Evolutionary conservation across 2,329 filamentous ascomycete species (phyloP), one percentile per base, ranked within the genome.

Genomic region (Coleophoma crateriformis): DNA sequence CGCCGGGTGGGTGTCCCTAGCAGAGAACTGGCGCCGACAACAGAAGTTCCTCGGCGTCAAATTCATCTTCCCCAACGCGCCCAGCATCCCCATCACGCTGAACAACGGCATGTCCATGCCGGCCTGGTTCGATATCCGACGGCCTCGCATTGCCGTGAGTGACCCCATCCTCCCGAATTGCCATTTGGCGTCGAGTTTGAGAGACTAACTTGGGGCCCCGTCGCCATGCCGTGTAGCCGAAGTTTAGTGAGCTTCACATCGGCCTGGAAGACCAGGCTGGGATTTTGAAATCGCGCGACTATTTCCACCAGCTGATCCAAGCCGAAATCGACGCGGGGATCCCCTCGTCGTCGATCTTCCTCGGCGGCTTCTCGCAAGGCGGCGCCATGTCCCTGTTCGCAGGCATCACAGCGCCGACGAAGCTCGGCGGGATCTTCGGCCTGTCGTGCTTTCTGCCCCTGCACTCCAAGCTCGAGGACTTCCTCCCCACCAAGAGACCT

Each of bases 51-150:
- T 90, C 51, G 87, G 96, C 70, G 88, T 96, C 66, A 87, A 92
- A 65, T 97, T 97, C 68, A 82, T 99, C 64, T 85, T 99, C 68
- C 94, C 94, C n/a, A 88, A 96, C 71, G 94, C 94, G 22, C 90
- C 92, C 4, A 71, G 70, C 35, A 94, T 95, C 48, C 89, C 90
- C 33, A 89, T 96, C 64, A 91, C 89, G n/a, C 75, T 84, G 61
- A 90, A 90, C 64, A 75, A 77, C 54, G 88, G 89, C 47, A 85
- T 86, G 78, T 66, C 68, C 22, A 95, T 96, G 89, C 88, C 90
- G 2, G 90, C 85, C 19, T 94, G 88, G 88, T 94, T 89, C 67
- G 87, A 94, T 61, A 85, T 94, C 65, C 82, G 87, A 71, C 71
- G 73, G 49, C 49, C 55, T 54, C 54, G 54, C 22, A 33, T 55